Evolutionary conservation across 1,284 basidiomycete species (phyloP).

Genomic region (Cryptococcus neoformans): DNA sequence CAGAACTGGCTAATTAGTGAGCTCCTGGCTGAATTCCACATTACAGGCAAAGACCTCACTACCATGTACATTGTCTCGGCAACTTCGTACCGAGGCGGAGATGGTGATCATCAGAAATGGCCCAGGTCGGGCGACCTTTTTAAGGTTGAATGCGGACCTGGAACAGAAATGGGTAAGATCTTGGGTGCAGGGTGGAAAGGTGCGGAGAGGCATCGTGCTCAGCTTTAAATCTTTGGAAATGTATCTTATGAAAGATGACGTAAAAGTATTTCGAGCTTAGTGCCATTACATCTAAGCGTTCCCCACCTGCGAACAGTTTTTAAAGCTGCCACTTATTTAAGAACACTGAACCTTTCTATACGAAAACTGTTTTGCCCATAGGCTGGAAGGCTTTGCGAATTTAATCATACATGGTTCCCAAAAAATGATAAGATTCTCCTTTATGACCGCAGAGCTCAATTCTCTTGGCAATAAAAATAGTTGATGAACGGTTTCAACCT

Average conservation of each 20-base stretch:
- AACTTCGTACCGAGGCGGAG: constrained; percentile 23
- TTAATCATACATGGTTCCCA: not conserved
- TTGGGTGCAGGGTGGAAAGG: constrained; percentile 34
- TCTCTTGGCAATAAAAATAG: constrained; percentile 62
- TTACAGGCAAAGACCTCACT: constrained; percentile 23
- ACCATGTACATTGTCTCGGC: constrained; percentile 42
- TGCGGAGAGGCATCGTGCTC: constrained; percentile 22
- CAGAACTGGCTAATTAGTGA: not conserved
- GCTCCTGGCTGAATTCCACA: not conserved
- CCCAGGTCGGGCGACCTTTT: constrained; percentile 37
- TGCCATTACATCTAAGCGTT: not conserved
- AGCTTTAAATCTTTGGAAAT: not conserved
- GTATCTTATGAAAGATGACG: too few species aligned
- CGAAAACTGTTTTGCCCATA: too few species aligned
- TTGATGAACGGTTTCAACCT: constrained; percentile 68
- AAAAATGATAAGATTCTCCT: not conserved
- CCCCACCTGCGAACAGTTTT: not conserved
- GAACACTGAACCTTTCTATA: too few species aligned
- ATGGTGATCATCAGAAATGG: constrained; percentile 24
- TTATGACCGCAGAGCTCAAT: not conserved
- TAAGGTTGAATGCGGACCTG: constrained; percentile 29
- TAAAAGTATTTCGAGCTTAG: too few species aligned
- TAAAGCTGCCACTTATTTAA: too few species aligned
- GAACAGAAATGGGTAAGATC: constrained; percentile 22
- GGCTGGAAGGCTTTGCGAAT: too few species aligned